These are phyloP conservation scores for Epichloe coenophiala DNA, from an alignment of 2,329 filamentous ascomycete species.

Conservation along the genomic window DNA sequence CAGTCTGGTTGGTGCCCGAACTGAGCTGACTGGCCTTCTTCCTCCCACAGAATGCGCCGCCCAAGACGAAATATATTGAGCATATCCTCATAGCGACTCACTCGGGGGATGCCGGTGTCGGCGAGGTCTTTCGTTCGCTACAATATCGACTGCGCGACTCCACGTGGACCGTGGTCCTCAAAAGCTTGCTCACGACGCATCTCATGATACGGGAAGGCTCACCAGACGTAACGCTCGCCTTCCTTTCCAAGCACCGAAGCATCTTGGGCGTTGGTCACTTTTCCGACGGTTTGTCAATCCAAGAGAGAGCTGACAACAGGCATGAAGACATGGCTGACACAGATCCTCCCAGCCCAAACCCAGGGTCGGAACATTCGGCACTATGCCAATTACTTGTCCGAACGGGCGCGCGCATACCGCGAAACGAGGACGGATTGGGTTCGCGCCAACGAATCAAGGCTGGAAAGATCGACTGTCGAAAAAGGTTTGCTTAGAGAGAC, in stretches of 20 bases:
- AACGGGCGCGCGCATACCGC: conserved; percentile 69
- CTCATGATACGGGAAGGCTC: conserved; percentile 95
- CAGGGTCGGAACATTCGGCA: conserved; percentile 90
- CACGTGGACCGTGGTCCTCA: conserved; percentile 99
- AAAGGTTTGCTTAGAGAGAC: conserved; percentile 89
- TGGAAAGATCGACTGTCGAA: conserved; percentile 78
- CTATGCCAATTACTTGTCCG: conserved; percentile 76
- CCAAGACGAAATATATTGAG: conserved; percentile 98
- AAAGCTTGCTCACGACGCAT: conserved; percentile 88
- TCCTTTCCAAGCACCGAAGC: conserved; percentile 69
- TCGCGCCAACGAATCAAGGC: conserved; percentile 61
- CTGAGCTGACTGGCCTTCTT: neutral
- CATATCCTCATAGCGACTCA: conserved; percentile 93
- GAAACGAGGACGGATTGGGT: conserved; percentile 87
- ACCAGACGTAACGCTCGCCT: conserved; percentile 74
- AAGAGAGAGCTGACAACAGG: neutral
- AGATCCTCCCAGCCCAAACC: conserved; percentile 54
- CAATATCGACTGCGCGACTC: conserved; percentile 83
- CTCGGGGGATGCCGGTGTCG: conserved; percentile 85
- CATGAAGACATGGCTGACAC: neutral
- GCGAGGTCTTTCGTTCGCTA: conserved; percentile 86
- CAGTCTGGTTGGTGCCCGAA: neutral
- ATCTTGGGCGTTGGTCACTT: conserved; percentile 81
- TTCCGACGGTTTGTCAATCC: conserved; percentile 60
- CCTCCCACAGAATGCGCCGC: conserved; percentile 66